Evolutionary conservation across 1,284 basidiomycete species (phyloP).

Genomic region (Rhodotorula mucilaginosa): DNA sequence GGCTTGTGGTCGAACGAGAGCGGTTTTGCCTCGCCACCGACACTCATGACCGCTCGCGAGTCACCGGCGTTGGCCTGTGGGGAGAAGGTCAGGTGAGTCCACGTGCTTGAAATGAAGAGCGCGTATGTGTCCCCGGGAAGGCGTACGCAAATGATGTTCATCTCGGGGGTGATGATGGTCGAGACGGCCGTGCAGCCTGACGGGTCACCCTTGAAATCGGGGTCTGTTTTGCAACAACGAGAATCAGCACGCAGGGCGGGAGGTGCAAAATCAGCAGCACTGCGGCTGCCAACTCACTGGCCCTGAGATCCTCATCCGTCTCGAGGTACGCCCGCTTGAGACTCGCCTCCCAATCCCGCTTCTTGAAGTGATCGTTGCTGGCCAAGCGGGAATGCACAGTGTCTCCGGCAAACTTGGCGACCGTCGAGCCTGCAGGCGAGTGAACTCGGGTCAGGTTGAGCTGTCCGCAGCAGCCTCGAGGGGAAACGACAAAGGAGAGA

Average conservation of each 20-base stretch:
- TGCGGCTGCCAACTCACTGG: conserved; percentile 58
- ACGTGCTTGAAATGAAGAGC: too few relatives aligned
- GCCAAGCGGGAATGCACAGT: conserved; percentile 80
- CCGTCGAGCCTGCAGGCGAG: conserved; percentile 65
- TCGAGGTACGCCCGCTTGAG: conserved; percentile 87
- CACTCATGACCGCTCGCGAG: conserved; percentile 84
- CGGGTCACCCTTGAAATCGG: conserved; percentile 80
- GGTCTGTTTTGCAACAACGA: conserved; percentile 57
- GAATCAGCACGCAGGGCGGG: not conserved
- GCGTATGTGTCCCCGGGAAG: not conserved
- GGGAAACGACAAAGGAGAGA: not conserved
- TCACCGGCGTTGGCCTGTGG: conserved; percentile 93
- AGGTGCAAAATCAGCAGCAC: not conserved
- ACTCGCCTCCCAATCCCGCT: conserved; percentile 69
- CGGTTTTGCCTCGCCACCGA: conserved; percentile 79
- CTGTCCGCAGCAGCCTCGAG: not conserved
- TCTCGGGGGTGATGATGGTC: conserved; percentile 73
- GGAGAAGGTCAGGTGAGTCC: not conserved
- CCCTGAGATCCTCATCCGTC: conserved; percentile 89
- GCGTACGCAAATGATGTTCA: conserved; percentile 74
- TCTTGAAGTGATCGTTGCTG: conserved; percentile 68
- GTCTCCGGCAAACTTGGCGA: conserved; percentile 86
- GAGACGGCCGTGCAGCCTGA: conserved; percentile 97
- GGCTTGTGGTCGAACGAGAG: conserved; percentile 97
- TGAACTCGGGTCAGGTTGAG: not conserved